phyloP scores from a whole-genome alignment of 169 alveolate species.

The Plasmodium vinckei region DNA sequence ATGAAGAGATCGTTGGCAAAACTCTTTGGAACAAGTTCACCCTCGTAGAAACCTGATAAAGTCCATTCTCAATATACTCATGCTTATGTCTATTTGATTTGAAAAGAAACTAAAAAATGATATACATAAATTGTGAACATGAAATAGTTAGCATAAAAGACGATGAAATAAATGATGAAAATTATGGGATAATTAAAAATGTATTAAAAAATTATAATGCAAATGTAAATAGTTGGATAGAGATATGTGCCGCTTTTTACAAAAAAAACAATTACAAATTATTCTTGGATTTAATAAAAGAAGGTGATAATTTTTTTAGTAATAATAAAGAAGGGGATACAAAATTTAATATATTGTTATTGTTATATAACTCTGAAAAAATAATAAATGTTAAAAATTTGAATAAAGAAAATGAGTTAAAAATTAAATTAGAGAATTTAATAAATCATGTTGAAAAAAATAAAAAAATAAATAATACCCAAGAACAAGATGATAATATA shows the following conservation, averaged over 20 bases:
- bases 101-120: conserved; percentile 13
- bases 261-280: conserved; percentile 47
- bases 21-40: too few species aligned
- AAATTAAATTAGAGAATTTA: conserved; percentile 69
- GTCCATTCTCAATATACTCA: too few species aligned
- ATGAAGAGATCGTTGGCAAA: too few species aligned
- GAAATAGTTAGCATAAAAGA: conserved; percentile 30
- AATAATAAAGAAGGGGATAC: conserved; percentile 3
- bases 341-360: conserved; percentile 26
- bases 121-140: conserved; percentile 23
- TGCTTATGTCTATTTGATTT: background rate
- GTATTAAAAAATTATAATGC: conserved; percentile 38
- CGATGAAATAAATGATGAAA: conserved; percentile 65
- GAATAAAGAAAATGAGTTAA: conserved; percentile 65
- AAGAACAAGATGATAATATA: background rate
- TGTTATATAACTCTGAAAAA: conserved; percentile 49
- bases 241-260: conserved; percentile 23
- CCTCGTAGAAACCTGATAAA: too few species aligned
- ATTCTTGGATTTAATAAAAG: conserved; percentile 50
- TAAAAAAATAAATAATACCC: background rate
- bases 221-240: conserved; percentile 44
- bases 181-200: conserved; percentile 28
- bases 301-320: conserved; percentile 38
- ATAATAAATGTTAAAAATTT: conserved; percentile 33
- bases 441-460: conserved; percentile 51